Conservation (phyloP, 202 grass and related monocot species). For the Setaria viridis region DNA sequence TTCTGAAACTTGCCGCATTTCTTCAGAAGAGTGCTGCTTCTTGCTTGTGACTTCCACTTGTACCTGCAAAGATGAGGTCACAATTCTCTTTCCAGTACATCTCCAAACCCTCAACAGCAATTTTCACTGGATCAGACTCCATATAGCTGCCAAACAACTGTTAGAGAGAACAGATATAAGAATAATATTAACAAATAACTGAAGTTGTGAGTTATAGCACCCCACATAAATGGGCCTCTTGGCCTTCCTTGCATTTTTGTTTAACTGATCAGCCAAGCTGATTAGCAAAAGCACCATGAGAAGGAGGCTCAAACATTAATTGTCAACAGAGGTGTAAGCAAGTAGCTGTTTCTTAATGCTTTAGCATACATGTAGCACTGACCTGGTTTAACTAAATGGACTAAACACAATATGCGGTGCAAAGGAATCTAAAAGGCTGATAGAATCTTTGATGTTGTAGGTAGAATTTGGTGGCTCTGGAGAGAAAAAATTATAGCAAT, state of each 20-base stretch:
- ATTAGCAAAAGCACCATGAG: too few species aligned
- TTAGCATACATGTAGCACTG: too few species aligned
- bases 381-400: not conserved
- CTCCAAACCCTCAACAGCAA: conserved; percentile 84
- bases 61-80: conserved; percentile 91
- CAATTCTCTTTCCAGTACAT: conserved; percentile 84
- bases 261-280: conserved; percentile 31
- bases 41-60: conserved; percentile 89
- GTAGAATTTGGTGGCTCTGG: not conserved
- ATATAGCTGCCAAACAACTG: conserved; percentile 61
- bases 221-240: conserved; percentile 93
- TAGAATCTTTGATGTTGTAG: not conserved
- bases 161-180: conserved; percentile 21
- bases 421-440: not conserved
- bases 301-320: too few species aligned
- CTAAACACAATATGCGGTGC: not conserved
- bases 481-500: not conserved
- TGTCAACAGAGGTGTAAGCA: too few species aligned
- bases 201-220: conserved; percentile 43
- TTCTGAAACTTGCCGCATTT: conserved; percentile 97
- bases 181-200: conserved; percentile 22
- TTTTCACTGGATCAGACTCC: conserved; percentile 92
- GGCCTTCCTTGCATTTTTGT: conserved; percentile 93
- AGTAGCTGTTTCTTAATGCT: too few species aligned
- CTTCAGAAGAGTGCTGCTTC: conserved; percentile 85